Evolutionary conservation across 768 basidiomycete species (phyloP), one percentile per base, ranked within the genome.

Genomic region (Lactarius indigo): DNA sequence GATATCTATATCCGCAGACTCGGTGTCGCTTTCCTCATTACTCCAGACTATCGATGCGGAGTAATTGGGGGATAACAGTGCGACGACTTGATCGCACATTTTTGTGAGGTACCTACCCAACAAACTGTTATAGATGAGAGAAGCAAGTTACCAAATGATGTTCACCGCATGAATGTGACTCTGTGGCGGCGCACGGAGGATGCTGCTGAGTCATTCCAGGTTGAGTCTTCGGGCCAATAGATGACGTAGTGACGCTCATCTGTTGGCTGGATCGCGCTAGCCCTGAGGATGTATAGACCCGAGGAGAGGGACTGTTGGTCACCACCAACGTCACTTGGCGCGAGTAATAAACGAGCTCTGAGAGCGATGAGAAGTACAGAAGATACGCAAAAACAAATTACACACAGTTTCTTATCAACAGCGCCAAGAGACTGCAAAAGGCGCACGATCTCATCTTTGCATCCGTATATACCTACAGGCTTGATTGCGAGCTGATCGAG

Each of bases 151-250:
- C 23, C 15, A 65, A 42, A 50, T 8, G 23, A 17, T 20, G 23
- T 74, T 50, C 73, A 84, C 86, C 87, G 75, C 84, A 87, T 87
- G 70, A 88, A 88, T 0, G 85, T 85, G 2, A 83, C 76, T 8
- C 86, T 78, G 74, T 86, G 88, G 13, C 82, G 79, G 35, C 78
- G 70, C 57, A 84, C 79, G 4, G 83, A 75, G 1, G 79, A 75
- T 12, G 74, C 52, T 0, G 84, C 80, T 15, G 77, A 74, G 72
- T 86, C 85, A 57, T 82, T 73, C 87, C 86, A 88, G 0, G 86
- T 87, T 1, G 75, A 78, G 33, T 83, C 78, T 68, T 88, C 84
- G 0, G 86, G 86, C 87, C 87, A 88, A 64, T 84, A 87, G 5
- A 87, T 70, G 10, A 85, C 79, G 59, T 82, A 84, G 9, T 83